These are phyloP conservation scores for Backusella psychrophila DNA, from an alignment of 192 early-diverging fungal species.

Conservation along the genomic window DNA sequence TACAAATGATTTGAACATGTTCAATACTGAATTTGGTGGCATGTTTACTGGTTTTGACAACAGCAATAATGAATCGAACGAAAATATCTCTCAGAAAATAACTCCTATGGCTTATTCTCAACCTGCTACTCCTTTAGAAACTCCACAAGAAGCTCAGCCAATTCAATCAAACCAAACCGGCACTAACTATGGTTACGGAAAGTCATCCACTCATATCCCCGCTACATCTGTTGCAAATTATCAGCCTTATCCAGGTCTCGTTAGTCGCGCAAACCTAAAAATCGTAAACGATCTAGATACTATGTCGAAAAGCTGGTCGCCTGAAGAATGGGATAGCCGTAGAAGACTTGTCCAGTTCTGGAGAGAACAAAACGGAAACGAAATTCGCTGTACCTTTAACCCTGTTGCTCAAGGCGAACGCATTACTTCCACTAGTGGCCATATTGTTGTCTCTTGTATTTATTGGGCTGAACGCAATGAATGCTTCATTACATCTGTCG, in stretches of 20 bases:
- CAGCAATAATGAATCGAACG: not conserved
- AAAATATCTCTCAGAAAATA: not conserved
- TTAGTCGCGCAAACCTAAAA: conserved; percentile 67
- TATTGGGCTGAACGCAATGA: conserved; percentile 71
- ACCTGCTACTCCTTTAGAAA: not conserved
- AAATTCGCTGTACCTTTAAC: conserved; percentile 66
- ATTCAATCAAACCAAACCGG: not conserved
- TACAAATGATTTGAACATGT: not conserved
- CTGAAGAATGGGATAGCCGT: conserved; percentile 59
- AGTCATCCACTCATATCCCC: not conserved
- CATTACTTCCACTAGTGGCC: not conserved
- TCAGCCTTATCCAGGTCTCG: conserved; percentile 57
- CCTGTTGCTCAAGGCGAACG: conserved; percentile 57
- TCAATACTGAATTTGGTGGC: not conserved
- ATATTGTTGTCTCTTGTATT: conserved; percentile 73
- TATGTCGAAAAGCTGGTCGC: conserved; percentile 64
- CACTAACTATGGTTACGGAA: not conserved
- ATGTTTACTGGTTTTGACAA: conserved; percentile 4
- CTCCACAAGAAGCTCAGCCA: not conserved
- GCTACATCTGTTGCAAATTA: conserved; percentile 31
- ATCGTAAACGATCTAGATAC: conserved; percentile 64
- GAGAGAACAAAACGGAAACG: conserved; percentile 60
- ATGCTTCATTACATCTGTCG: conserved; percentile 76
- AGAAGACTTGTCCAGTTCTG: conserved; percentile 76
- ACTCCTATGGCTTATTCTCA: not conserved